Base-by-base conservation (phyloP, 2,329 filamentous ascomycete genomes). In the Madurella mycetomatis region DNA sequence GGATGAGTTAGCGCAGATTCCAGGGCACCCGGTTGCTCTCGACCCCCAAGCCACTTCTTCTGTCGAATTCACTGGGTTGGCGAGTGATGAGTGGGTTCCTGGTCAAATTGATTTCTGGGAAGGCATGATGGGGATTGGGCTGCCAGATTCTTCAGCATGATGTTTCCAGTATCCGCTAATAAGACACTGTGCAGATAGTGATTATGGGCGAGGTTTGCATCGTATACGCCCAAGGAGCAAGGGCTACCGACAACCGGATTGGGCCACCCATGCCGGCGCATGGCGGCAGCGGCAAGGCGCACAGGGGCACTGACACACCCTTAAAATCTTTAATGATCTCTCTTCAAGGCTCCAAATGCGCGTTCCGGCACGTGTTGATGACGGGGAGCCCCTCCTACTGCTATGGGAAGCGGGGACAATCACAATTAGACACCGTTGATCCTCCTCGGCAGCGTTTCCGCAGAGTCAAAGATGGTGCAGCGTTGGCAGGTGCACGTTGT, bases 351-450 rank as follows among this genome's bases (percentile, higher is more conserved):
- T 25, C n/a, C 16, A 17, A 17, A 16, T 17, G 40, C 40, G 40
- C 25, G 25, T 25, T 25, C 25, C 25, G 25, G 25, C 40, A 17
- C 41, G 18, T 30, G 19, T 15, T 9, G 17, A 16, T 9, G 19
- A 13, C 13, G 9, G 15, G 25, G 25, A 25, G 7, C 25, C 25
- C 25, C 25, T 25, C 25, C 25, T 25, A 25, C 25, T 3, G 25
- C 7, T 25, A 7, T 4, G 25, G 25, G 7, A 25, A 7, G 4
- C 4, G 19, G 37, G 9, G 39, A 34, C 43, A 32, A 51, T 51
- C 50, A 11, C 50, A 52, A 52, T 52, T 16, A 48, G 7, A 31
- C 39, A 15, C 13, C 31, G 50, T 9, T 37, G 50, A 52, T 52
- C 44, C 9, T 46, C 19, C 44, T 42, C 25, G 16, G 11, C 8